These are phyloP conservation scores for Microdochium nivale DNA, from an alignment of 2,329 filamentous ascomycete species.

Conservation along the genomic window DNA sequence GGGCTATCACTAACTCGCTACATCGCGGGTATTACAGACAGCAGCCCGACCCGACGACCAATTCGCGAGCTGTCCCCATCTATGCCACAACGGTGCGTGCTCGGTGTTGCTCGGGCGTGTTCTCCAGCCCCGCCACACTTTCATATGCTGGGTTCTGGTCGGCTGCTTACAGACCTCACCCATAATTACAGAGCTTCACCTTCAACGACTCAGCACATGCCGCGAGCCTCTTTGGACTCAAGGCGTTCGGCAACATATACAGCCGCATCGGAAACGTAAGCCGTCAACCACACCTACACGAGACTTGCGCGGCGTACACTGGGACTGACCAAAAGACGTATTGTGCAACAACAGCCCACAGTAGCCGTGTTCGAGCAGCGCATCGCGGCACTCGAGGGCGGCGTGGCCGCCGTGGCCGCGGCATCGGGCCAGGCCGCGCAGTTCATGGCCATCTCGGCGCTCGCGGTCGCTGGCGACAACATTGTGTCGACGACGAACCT, in stretches of 20 bases:
- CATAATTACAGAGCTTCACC: constrained; percentile 67
- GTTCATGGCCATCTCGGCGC: constrained; percentile 78
- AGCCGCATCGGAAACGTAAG: constrained; percentile 88
- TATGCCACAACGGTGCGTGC: constrained; percentile 70
- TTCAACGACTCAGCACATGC: constrained; percentile 97
- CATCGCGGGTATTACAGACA: constrained; percentile 44
- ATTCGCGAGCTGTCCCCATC: constrained; percentile 87
- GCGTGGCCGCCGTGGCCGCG: constrained; percentile 75
- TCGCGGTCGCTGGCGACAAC: constrained; percentile 87
- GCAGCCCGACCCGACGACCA: constrained; percentile 70
- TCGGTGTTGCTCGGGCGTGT: too few relatives aligned
- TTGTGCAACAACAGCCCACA: constrained; percentile 58
- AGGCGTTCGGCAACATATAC: constrained; percentile 97
- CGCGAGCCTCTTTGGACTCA: constrained; percentile 89
- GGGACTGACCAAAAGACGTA: not conserved
- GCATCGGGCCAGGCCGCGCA: constrained; percentile 85
- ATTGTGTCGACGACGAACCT: constrained; percentile 85
- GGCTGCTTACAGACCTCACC: not conserved
- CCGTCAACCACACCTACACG: constrained; percentile 5
- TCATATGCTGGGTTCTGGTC: too few relatives aligned
- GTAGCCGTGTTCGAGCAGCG: constrained; percentile 95
- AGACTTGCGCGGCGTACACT: not conserved
- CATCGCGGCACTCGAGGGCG: constrained; percentile 90
- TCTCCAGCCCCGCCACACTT: too few relatives aligned
- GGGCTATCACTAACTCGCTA: not conserved